A percentile compares a stretch with the other conserved stretches of the same genome.
Evolutionary conservation across 805 yeast species (phyloP).

Genomic region (Metschnikowia aberdeeniae): DNA sequence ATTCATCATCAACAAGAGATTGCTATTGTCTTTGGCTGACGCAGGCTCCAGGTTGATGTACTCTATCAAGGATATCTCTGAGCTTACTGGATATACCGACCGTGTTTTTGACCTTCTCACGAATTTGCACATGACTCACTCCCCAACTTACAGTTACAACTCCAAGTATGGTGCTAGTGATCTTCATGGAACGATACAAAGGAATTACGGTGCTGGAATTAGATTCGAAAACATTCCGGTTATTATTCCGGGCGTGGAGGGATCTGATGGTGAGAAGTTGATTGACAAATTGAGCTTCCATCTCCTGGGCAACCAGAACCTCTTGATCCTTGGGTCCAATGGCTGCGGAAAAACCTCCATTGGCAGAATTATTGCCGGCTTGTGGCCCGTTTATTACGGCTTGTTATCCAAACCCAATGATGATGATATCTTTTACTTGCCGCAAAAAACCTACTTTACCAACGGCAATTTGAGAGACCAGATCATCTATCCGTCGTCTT

Average conservation of each 20-base stretch:
- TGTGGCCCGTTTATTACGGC: constrained; percentile 90
- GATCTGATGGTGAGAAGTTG: constrained; percentile 57
- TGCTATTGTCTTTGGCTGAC: constrained; percentile 87
- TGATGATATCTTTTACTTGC: constrained; percentile 69
- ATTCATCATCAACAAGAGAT: constrained; percentile 84
- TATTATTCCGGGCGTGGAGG: constrained; percentile 66
- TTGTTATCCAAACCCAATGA: constrained; percentile 71
- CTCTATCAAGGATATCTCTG: constrained; percentile 89
- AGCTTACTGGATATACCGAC: constrained; percentile 85
- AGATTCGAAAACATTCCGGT: constrained; percentile 80
- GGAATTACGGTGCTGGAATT: constrained; percentile 64
- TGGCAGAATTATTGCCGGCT: constrained; percentile 75
- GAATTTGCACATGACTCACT: constrained; percentile 80
- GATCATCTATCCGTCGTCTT: constrained; percentile 78
- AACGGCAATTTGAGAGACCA: constrained; percentile 87
- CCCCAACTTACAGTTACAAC: constrained; percentile 51
- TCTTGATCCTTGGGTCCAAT: constrained; percentile 80
- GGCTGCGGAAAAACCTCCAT: constrained; percentile 90
- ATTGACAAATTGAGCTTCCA: constrained; percentile 58
- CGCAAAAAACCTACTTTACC: constrained; percentile 82
- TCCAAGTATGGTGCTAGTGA: constrained; percentile 42
- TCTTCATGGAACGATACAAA: constrained; percentile 77
- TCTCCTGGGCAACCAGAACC: constrained; percentile 56
- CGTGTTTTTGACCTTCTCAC: constrained; percentile 72
- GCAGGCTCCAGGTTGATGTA: constrained; percentile 95